phyloP scores from a whole-genome alignment of 495 filamentous ascomycete genomes.

The Tuber umbilicatum region DNA sequence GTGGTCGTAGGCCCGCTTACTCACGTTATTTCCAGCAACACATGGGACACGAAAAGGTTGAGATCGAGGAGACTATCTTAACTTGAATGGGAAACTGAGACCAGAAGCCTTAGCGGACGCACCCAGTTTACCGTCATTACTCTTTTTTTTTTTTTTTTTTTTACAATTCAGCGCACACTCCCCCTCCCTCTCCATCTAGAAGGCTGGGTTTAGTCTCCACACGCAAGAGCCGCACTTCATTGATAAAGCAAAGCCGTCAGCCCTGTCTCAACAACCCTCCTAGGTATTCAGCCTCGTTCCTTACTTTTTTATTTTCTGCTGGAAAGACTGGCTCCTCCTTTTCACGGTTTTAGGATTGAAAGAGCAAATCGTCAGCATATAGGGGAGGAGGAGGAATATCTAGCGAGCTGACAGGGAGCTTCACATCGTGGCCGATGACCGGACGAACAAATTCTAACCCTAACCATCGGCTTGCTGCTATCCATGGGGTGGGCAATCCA shows the following conservation, averaged over 20 bases:
- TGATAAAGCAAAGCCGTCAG: constrained; percentile 22
- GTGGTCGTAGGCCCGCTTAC: background rate
- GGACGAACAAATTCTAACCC: constrained; percentile 31
- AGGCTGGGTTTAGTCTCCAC: constrained; percentile 11
- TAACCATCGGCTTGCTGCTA: constrained; percentile 25
- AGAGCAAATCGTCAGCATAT: background rate
- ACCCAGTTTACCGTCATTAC: constrained; percentile 7
- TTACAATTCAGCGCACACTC: constrained; percentile 10
- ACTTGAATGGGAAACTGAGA: constrained; percentile 36
- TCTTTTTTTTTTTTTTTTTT: background rate
- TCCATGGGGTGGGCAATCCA: constrained; percentile 18
- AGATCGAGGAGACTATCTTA: constrained; percentile 36
- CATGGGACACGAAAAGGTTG: constrained; percentile 33
- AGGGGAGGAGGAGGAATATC: background rate
- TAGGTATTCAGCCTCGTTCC: background rate
- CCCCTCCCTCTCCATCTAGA: constrained; percentile 5
- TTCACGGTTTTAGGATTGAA: background rate
- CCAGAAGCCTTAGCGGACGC: constrained; percentile 26
- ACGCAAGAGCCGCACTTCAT: constrained; percentile 18
- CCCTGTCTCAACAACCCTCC: constrained; percentile 21
- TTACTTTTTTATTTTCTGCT: background rate
- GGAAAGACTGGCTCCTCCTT: background rate
- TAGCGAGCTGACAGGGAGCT: background rate
- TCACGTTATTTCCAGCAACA: constrained; percentile 31
- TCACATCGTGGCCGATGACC: constrained; percentile 32